Conservation (phyloP, 2,329 filamentous ascomycete species). For the Fusarium sp. region DNA sequence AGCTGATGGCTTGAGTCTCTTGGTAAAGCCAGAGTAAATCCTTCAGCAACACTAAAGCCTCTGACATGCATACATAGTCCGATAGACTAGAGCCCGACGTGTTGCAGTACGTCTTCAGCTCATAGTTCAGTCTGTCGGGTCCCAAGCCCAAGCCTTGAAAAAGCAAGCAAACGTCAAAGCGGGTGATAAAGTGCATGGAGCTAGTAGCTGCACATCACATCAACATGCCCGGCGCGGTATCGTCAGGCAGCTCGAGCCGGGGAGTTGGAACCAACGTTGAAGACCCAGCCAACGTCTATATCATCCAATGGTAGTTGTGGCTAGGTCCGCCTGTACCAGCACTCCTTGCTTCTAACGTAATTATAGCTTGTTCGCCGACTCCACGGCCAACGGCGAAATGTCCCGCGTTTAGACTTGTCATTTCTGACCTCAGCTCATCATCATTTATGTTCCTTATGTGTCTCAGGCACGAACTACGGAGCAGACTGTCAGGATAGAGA, state of each 20-base stretch:
- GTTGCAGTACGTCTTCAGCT: constrained; percentile 18
- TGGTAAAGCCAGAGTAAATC: background rate
- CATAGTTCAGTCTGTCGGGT: constrained; percentile 29
- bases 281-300: constrained; percentile 7
- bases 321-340: background rate
- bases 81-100: constrained; percentile 4
- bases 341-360: background rate
- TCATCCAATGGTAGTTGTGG: constrained; percentile 1
- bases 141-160: constrained; percentile 14
- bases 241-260: constrained; percentile 3
- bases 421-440: constrained; percentile 16
- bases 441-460: background rate
- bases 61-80: background rate
- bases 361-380: background rate
- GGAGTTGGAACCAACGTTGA: constrained; percentile 16
- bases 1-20: constrained; percentile 7
- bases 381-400: constrained; percentile 4
- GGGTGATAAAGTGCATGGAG: constrained; percentile 16
- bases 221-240: constrained; percentile 5
- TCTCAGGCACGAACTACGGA: constrained; percentile 4
- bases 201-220: constrained; percentile 21
- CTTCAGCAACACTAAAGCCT: constrained; percentile 5
- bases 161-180: constrained; percentile 37
- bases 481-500: background rate
- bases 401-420: constrained; percentile 4